phyloP scores from a whole-genome alignment of 768 basidiomycete species.

The Psilocybe cubensis region DNA sequence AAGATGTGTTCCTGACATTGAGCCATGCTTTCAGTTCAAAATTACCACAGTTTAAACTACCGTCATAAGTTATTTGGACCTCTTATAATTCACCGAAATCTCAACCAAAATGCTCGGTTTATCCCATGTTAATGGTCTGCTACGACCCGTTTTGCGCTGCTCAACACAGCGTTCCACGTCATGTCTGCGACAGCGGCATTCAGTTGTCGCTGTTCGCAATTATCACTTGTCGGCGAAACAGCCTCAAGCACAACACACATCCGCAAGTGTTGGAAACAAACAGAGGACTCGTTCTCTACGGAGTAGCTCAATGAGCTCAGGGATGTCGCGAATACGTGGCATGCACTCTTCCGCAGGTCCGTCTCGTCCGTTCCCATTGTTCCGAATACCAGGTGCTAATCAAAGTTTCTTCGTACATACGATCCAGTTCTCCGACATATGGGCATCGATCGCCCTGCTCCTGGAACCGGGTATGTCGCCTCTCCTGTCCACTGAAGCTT shows the following conservation, averaged over 20 bases:
- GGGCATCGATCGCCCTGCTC: slow-evolving; percentile 27
- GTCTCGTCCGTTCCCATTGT: background rate
- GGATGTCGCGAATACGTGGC: slow-evolving; percentile 5
- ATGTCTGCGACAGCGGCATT: background rate
- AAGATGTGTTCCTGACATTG: too few relatives aligned
- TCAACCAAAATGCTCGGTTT: slow-evolving; percentile 2
- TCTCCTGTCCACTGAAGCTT: background rate
- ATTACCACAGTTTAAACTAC: too few relatives aligned
- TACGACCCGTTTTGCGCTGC: slow-evolving; percentile 1
- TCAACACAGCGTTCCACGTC: background rate
- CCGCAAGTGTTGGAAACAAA: background rate
- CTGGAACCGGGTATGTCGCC: slow-evolving; percentile 32
- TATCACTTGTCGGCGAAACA: background rate
- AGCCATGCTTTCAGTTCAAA: too few relatives aligned
- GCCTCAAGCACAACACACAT: background rate
- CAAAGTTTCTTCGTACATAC: background rate
- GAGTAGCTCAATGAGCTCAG: background rate
- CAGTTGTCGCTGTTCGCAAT: background rate
- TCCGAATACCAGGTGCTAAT: background rate
- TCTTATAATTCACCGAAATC: background rate
- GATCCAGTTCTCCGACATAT: slow-evolving; percentile 10
- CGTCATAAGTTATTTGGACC: too few relatives aligned
- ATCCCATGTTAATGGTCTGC: background rate
- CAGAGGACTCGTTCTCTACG: background rate
- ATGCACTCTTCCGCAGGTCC: slow-evolving; percentile 26